phyloP scores from a whole-genome alignment of 2,329 filamentous ascomycete species.

The Neofusicoccum sp. region DNA sequence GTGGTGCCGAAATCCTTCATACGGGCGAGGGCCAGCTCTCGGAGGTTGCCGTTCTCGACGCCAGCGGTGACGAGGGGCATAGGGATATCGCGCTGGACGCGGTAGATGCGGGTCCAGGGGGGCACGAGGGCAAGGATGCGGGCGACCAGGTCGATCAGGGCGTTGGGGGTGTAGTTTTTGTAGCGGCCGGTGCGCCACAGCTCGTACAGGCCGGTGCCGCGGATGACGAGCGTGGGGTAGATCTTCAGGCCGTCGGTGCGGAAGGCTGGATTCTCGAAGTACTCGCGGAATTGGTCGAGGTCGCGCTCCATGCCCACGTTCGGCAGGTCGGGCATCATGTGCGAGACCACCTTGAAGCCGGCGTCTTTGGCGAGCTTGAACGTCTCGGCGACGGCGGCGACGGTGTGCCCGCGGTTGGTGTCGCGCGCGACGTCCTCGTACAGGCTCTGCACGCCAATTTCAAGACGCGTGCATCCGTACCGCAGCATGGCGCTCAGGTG shows the following conservation, averaged over 20 bases:
- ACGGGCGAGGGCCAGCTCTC: slow-evolving; percentile 88
- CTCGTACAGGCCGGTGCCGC: slow-evolving; percentile 94
- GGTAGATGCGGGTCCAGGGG: slow-evolving; percentile 98
- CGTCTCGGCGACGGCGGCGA: slow-evolving; percentile 91
- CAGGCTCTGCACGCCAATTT: slow-evolving; percentile 93
- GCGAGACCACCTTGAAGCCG: slow-evolving; percentile 97
- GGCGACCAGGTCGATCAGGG: slow-evolving; percentile 90
- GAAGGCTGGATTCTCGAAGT: slow-evolving; percentile 96
- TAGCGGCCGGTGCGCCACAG: slow-evolving; percentile 96
- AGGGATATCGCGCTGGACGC: slow-evolving; percentile 97
- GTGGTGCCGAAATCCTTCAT: slow-evolving; percentile 99
- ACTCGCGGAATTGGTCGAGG: slow-evolving; percentile 94
- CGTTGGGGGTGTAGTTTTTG: slow-evolving; percentile 98
- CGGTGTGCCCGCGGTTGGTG: slow-evolving; percentile 95
- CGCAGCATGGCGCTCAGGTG: slow-evolving; percentile 94
- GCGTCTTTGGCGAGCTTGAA: slow-evolving; percentile 98
- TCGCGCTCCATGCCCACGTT: slow-evolving; percentile 99
- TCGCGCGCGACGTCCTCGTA: slow-evolving; percentile 99
- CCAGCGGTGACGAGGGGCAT: slow-evolving; percentile 99
- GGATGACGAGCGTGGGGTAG: slow-evolving; percentile 95
- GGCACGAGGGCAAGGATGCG: slow-evolving; percentile 94
- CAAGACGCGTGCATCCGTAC: slow-evolving; percentile 94
- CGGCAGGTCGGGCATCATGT: slow-evolving; percentile 99
- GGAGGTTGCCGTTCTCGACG: slow-evolving; percentile 95
- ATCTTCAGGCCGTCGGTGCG: slow-evolving; percentile 97